Evolutionary conservation across 768 basidiomycete species (phyloP).

Genomic region (Lenzites betulinus): DNA sequence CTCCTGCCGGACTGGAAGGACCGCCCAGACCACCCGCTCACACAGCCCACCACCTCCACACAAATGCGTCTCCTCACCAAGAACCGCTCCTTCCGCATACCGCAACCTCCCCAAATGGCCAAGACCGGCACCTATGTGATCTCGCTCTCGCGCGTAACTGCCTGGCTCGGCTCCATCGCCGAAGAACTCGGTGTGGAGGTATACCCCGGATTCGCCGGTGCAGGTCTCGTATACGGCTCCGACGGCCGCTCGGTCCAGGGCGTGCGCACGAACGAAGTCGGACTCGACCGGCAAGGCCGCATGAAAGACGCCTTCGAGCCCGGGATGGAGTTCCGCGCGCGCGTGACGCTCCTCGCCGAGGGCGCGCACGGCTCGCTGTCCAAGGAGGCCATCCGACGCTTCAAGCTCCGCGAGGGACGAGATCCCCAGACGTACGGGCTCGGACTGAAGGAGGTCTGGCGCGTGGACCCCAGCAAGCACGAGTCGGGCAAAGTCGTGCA

Average conservation of each 20-base stretch:
- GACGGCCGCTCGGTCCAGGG: constrained; percentile 68
- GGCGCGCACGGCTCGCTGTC: constrained; percentile 92
- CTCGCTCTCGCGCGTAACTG: constrained; percentile 84
- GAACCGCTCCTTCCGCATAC: constrained; percentile 72
- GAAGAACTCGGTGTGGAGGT: constrained; percentile 91
- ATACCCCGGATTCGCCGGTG: constrained; percentile 96
- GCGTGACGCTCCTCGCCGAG: constrained; percentile 90
- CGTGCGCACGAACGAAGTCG: constrained; percentile 92
- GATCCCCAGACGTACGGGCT: constrained; percentile 96
- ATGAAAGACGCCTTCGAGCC: constrained; percentile 91
- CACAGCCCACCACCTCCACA: constrained; percentile 74
- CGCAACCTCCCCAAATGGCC: constrained; percentile 96
- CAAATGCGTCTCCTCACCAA: constrained; percentile 85
- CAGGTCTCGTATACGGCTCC: constrained; percentile 71
- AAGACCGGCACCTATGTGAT: constrained; percentile 94
- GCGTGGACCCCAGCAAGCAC: constrained; percentile 65
- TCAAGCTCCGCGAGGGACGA: constrained; percentile 63
- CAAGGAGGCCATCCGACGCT: constrained; percentile 74
- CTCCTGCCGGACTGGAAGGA: constrained; percentile 85
- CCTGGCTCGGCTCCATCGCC: constrained; percentile 87
- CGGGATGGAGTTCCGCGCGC: constrained; percentile 94
- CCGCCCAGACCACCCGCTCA: constrained; percentile 71
- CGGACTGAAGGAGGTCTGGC: constrained; percentile 98
- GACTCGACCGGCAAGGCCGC: constrained; percentile 72
- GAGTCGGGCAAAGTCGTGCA: constrained; percentile 86